Evolutionary conservation across 192 early-diverging fungal species (phyloP), one percentile per base, ranked within the genome.

Genomic region (Mortierella alpina): DNA sequence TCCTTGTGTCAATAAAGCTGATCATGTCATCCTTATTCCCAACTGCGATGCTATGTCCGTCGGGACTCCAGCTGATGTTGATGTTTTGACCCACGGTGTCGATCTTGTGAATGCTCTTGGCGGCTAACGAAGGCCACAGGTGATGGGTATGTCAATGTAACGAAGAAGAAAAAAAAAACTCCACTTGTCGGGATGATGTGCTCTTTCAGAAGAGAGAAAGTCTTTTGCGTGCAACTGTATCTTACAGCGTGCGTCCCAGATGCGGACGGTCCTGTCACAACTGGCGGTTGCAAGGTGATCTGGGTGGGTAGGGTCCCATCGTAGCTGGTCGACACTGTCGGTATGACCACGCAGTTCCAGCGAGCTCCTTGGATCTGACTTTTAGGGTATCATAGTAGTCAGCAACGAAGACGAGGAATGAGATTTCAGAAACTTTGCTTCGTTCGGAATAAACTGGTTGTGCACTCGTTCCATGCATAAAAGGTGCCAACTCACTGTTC

Each of bases 1-100:
- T 86, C 15, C 87, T 82, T 11, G 90, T 87, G 83, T 96, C 94
- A 41, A 96, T 95, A 79, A 96, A 92, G 20, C 87, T 87, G 22
- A 95, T 89, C 18, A 85, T 78, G 66, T 94, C 93, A 22, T 94
- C 91, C 90, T 96, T 95, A 75, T 94, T 91, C 6, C 95, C 95
- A 6, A 96, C 94, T 20, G 95, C 93, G 59, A 96, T 92, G 53
- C 84, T 78, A 40, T 85, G 84, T 9, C 94, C 95, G 64, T 95
- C 90, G 3, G 93, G 92, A 66, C 90, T 91, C 95, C 95, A 96
- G 49, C 88, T 89, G 39, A 95, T 88, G 77, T 96, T 96, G 78
- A 96, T 95, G 78, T 95, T 95, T 73, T 96, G 93, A 6, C 95
- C 95, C 4, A 66, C 82, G 6, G 95, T 96, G 40, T 84, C 69